phyloP scores from a whole-genome alignment of 441 rosid genomes.

The Eruca vesicaria region DNA sequence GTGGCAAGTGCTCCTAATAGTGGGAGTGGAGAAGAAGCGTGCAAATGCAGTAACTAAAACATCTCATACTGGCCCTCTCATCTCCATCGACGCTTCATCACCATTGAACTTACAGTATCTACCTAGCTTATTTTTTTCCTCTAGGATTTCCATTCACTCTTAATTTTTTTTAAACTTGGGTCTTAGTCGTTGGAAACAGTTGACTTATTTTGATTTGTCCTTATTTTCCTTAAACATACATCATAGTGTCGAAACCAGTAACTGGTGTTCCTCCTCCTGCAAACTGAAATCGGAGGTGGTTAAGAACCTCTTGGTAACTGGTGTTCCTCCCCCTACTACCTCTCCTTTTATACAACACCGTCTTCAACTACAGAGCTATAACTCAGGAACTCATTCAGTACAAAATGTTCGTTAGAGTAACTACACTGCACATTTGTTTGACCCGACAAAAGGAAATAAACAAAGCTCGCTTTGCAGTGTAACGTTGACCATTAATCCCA shows the following conservation, averaged over 20 bases:
- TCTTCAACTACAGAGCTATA: background rate
- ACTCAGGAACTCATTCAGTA: background rate
- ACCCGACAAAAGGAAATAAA: background rate
- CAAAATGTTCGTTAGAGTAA: background rate
- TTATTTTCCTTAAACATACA: background rate
- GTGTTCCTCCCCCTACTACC: background rate
- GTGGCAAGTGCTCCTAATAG: background rate
- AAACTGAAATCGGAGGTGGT: no score
- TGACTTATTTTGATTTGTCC: background rate
- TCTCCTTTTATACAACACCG: background rate
- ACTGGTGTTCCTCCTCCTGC: no score
- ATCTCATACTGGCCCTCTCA: no score
- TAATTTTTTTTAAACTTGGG: background rate
- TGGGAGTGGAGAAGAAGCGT: background rate
- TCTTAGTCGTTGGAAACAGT: background rate
- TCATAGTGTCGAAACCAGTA: no score
- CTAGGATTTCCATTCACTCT: background rate
- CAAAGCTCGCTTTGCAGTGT: background rate
- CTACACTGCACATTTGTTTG: background rate
- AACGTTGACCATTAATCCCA: background rate
- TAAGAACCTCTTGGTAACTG: background rate
- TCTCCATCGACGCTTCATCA: no score
- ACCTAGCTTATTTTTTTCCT: background rate
- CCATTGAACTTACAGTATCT: background rate
- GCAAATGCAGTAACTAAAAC: background rate